These are phyloP conservation scores for Polytrichum commune DNA, from an alignment of 225 moss, liverwort and hornwort genomes.

Conservation along the genomic window DNA sequence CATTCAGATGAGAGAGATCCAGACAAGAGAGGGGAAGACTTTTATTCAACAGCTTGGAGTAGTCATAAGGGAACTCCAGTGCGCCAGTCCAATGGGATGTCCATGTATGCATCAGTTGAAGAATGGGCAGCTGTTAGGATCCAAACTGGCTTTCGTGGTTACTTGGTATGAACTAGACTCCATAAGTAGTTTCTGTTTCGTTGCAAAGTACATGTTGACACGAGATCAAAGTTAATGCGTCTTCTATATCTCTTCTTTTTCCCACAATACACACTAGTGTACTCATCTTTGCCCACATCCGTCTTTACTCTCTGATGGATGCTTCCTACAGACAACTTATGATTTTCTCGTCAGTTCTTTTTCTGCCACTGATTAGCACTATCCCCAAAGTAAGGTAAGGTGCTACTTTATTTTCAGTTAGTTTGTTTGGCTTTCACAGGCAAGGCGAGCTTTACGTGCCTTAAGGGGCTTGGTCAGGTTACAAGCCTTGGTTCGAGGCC, in stretches of 20 bases:
- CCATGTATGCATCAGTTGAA: slow-evolving; percentile 63
- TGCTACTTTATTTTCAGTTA: no score
- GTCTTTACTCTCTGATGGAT: no score
- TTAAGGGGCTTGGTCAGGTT: slow-evolving; percentile 49
- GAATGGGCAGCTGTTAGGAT: slow-evolving; percentile 96
- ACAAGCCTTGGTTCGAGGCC: slow-evolving; percentile 50
- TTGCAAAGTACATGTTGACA: no score
- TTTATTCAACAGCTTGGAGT: slow-evolving; percentile 1
- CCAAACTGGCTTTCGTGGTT: slow-evolving; percentile 98
- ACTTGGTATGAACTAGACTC: slow-evolving; percentile 51
- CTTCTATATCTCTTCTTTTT: no score
- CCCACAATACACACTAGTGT: no score
- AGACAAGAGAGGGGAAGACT: slow-evolving; percentile 66
- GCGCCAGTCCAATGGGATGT: slow-evolving; percentile 41
- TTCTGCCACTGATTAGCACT: no score
- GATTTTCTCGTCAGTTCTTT: no score
- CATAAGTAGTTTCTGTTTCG: no score
- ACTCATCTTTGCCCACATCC: no score
- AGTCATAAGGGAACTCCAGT: slow-evolving; percentile 27
- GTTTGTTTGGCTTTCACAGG: slow-evolving; percentile 19
- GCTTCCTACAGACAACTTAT: no score
- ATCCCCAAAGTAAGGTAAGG: no score
- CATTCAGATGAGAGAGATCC: slow-evolving; percentile 50
- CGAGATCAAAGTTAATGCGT: no score
- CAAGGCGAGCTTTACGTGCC: slow-evolving; percentile 46